Conservation (phyloP, 2,329 filamentous ascomycete species). For the Paracoccidioides lutzii region DNA sequence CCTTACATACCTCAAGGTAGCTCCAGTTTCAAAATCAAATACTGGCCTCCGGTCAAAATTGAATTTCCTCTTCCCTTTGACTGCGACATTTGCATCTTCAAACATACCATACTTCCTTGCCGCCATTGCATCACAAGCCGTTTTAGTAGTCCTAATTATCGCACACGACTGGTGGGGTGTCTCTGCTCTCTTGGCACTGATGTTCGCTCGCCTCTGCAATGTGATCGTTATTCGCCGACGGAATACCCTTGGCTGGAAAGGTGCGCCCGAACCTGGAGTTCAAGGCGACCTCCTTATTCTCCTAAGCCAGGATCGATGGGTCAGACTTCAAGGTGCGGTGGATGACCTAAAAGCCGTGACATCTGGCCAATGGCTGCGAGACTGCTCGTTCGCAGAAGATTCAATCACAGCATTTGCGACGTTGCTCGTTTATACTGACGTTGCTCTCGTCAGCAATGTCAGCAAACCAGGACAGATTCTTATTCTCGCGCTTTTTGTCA, state of each 20-base stretch:
- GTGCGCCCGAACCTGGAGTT: conserved; percentile 23
- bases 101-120: background rate
- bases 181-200: background rate
- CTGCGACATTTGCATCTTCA: background rate
- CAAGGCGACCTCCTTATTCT: conserved; percentile 40
- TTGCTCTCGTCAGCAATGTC: conserved; percentile 44
- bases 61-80: background rate
- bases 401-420: conserved; percentile 43
- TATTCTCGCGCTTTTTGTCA: conserved; percentile 39
- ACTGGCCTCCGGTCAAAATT: background rate
- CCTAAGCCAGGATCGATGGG: conserved; percentile 39
- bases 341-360: conserved; percentile 49
- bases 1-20: conserved; percentile 41
- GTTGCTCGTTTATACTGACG: conserved; percentile 46
- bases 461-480: conserved; percentile 40
- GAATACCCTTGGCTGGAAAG: background rate
- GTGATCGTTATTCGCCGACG: background rate
- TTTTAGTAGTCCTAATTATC: background rate
- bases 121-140: background rate
- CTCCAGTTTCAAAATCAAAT: background rate
- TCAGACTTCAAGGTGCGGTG: conserved; percentile 41
- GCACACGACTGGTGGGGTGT: background rate
- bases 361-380: conserved; percentile 43
- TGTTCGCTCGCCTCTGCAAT: background rate
- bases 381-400: conserved; percentile 39